Evolutionary conservation across 140 eudicot genomes (phyloP), one percentile per base, ranked within the genome.

Genomic region (Anethum foeniculum): DNA sequence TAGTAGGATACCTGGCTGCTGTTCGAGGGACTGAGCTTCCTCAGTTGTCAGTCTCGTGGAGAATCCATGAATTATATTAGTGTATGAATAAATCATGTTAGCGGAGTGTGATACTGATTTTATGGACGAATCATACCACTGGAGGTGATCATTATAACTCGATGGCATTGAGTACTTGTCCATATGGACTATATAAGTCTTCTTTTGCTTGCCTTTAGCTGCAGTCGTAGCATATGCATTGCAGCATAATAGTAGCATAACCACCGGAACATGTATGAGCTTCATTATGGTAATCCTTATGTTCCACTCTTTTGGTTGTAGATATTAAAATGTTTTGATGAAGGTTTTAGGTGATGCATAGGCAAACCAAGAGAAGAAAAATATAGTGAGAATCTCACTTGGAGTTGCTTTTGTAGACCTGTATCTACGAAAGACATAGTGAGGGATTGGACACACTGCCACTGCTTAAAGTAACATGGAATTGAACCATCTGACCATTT

Each of bases 131-230:
- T 82, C 85, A 28, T 88, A 91, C 98, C 98, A 93, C 36, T 89
- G 81, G 47, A 81, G 52, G 72, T 91, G 98, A 79, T 89, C 89
- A 3, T 83, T 81, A 52, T 82, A 91, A 60, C 77, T 80, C 43
- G 58, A 47, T 13, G 97, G 98, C 93, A 89, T 89, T 60, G 67
- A 81, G 41, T 83, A 64, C 77, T 80, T 91, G 92, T 89, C 97
- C 95, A 91, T 86, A 81, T 89, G 97, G 58, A 93, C 86, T 18
- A 93, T 88, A 80, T 85, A 93, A 19, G 98, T 93, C 30, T 72
- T 85, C 81, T 71, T 86, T 76, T 79, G 80, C 16, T 36, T 39
- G 51, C 76, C 49, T 32, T 6, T 51, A 41, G 11, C 75, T n/a
- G 82, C 81, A 82, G 90, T 89, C 74, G 41, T 77, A 16, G 62